A percentile compares a stretch with the other conserved stretches of the same genome.
phyloP scores from a whole-genome alignment of 768 basidiomycete species.

The Leccinum subgranulosum region DNA sequence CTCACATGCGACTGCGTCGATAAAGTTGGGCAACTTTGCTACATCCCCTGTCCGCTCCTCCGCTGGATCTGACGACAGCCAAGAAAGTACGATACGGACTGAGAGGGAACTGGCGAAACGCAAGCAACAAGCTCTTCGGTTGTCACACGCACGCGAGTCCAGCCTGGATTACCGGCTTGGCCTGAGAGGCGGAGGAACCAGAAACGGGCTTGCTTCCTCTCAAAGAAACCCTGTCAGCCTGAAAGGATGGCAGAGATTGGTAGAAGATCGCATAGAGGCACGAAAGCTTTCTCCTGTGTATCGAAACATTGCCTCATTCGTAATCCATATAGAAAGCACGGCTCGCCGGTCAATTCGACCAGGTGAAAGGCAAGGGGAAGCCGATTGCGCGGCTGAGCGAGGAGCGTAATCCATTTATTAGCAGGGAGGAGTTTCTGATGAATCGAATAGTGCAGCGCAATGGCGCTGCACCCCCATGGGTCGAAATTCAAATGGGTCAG shows the following conservation, averaged over 20 bases:
- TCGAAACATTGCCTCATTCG: background rate
- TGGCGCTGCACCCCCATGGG: conserved; percentile 84
- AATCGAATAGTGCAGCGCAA: conserved; percentile 81
- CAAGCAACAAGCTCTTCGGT: conserved; percentile 49
- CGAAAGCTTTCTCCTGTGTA: conserved; percentile 5
- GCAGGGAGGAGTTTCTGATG: conserved; percentile 78
- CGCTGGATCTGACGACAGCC: conserved; percentile 20
- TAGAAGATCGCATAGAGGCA: conserved; percentile 82
- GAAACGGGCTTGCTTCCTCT: conserved; percentile 6
- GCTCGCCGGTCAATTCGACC: conserved; percentile 65
- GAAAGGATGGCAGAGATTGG: conserved; percentile 72
- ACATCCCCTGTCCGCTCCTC: conserved; percentile 15
- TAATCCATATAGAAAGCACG: conserved; percentile 51
- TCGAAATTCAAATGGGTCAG: conserved; percentile 73
- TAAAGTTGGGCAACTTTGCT: conserved; percentile 51
- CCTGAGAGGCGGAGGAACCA: conserved; percentile 30
- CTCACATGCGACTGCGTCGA: conserved; percentile 47
- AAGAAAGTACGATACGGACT: conserved; percentile 40
- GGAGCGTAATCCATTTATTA: conserved; percentile 63
- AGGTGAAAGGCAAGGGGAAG: conserved; percentile 64
- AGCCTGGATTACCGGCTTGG: conserved; percentile 77
- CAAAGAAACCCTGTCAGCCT: conserved; percentile 57
- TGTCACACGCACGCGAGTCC: conserved; percentile 64
- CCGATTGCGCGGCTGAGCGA: conserved; percentile 43
- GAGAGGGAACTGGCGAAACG: conserved; percentile 52